Conservation (phyloP, 306 rosid genomes). For the Cucumis cinereus region DNA sequence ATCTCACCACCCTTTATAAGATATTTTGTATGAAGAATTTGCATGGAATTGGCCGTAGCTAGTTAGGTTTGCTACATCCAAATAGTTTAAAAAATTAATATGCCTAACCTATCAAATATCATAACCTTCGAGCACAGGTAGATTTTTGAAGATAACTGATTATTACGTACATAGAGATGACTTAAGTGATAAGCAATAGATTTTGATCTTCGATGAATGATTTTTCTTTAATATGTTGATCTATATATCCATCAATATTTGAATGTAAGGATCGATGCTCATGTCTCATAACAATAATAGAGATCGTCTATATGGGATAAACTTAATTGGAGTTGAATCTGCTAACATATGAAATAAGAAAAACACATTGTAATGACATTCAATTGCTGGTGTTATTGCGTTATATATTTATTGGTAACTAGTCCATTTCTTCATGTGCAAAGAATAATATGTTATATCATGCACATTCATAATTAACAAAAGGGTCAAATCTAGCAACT, state of each 20-base stretch:
- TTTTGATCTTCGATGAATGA: background rate
- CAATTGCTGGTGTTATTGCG: background rate
- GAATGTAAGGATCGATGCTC: too few relatives aligned
- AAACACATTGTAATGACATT: background rate
- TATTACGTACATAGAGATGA: background rate
- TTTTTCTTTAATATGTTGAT: background rate
- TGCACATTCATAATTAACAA: background rate
- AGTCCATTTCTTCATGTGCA: background rate
- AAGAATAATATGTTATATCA: background rate
- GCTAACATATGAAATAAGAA: background rate
- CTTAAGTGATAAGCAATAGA: background rate
- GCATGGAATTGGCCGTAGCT: background rate
- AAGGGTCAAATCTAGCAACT: background rate
- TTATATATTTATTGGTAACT: background rate
- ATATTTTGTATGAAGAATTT: background rate
- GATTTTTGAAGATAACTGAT: background rate
- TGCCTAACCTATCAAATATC: background rate
- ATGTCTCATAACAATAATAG: too few relatives aligned
- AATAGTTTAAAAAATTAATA: background rate
- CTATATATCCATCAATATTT: too few relatives aligned
- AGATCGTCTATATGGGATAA: too few relatives aligned
- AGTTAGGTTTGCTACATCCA: slow-evolving; percentile 2
- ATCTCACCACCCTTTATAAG: background rate
- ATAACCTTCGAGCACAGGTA: background rate
- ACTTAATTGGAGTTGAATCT: background rate